Base-by-base conservation (phyloP, 306 rosid species). In the Lithocarpus polystachyus region DNA sequence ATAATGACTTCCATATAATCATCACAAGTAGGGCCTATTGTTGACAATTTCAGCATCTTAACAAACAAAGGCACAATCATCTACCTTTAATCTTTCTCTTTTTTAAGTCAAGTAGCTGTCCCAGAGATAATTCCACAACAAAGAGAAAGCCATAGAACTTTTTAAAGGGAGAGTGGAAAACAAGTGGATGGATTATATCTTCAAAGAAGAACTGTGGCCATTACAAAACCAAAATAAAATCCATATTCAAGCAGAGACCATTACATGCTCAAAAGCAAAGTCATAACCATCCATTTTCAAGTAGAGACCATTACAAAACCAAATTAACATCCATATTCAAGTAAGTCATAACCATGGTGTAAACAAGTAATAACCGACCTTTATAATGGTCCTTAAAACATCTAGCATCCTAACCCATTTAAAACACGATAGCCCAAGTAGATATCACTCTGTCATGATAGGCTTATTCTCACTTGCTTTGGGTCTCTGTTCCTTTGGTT, bases 381-480 rank as follows among this genome's bases (percentile, higher is more conserved):
- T 73, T 56, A 73, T 43, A 65, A 60, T 19, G 15, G 59, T 1
- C 17, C 56, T 53, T 53, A 52, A 18, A 19, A 67, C 51, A 74
- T 37, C 75, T 75, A 61, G 75, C 14, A 45, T 43, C 26, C 83
- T 56, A 64, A 37, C 54, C 53, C 86, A 78, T 71, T 60, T 65
- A 43, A n/a, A 35, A 81, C 26, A 75, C 28, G 55, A 74, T 68
- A 10, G 73, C 23, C 72, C 76, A 61, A 56, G 23, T 51, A 57
- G 85, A 61, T 60, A 62, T 91, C 90, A 95, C 87, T 95, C 98
- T 14, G 88, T 93, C 99, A 95, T 95, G 20, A 95, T 85, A 31
- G 98, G 98, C 89, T 95, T 95, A 84, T 93, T 95, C 87, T 95
- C 99, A 53, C 75, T 95, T 69, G 97, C 98, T 76, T 95, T 95